phyloP scores from a whole-genome alignment of 2,329 filamentous ascomycete genomes.

The Zelopaecilomyces penicillatus region DNA sequence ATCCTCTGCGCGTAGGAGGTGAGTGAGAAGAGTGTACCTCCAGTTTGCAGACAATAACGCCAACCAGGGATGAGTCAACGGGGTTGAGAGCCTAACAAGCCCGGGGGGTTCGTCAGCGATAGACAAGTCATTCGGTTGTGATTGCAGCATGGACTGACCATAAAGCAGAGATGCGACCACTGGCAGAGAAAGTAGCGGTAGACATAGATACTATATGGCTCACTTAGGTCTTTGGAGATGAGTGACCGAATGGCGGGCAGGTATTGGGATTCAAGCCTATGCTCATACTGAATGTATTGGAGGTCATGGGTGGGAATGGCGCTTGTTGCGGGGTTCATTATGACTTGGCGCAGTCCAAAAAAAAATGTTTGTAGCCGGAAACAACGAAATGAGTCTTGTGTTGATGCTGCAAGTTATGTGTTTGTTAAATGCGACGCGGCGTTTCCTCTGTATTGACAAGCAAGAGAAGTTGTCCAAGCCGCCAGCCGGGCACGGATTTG shows the following conservation, averaged over 20 bases:
- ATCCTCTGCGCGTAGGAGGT: slow-evolving; percentile 65
- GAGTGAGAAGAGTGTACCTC: slow-evolving; percentile 83
- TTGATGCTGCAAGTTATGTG: no score
- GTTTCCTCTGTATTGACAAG: no score
- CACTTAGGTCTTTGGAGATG: slow-evolving; percentile 92
- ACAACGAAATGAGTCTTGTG: no score
- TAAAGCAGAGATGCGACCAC: slow-evolving; percentile 95
- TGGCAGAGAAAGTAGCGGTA: slow-evolving; percentile 97
- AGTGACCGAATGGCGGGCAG: slow-evolving; percentile 82
- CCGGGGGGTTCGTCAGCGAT: slow-evolving; percentile 3
- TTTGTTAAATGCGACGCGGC: no score
- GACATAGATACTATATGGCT: slow-evolving; percentile 98
- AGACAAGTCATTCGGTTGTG: background rate
- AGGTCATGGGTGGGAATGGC: slow-evolving; percentile 38
- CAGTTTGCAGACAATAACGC: slow-evolving; percentile 90
- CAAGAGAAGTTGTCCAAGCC: no score
- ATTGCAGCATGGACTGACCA: slow-evolving; percentile 44
- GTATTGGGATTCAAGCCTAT: slow-evolving; percentile 53
- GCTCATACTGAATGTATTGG: slow-evolving; percentile 54
- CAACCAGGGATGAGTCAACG: slow-evolving; percentile 58
- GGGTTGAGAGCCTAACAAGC: slow-evolving; percentile 48
- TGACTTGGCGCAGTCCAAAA: slow-evolving; percentile 3
- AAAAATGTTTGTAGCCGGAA: background rate
- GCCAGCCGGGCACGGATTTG: no score
- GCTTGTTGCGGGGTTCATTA: slow-evolving; percentile 26